phyloP scores from a whole-genome alignment of 2,329 filamentous ascomycete species.

The Dothideomycetes sp. region DNA sequence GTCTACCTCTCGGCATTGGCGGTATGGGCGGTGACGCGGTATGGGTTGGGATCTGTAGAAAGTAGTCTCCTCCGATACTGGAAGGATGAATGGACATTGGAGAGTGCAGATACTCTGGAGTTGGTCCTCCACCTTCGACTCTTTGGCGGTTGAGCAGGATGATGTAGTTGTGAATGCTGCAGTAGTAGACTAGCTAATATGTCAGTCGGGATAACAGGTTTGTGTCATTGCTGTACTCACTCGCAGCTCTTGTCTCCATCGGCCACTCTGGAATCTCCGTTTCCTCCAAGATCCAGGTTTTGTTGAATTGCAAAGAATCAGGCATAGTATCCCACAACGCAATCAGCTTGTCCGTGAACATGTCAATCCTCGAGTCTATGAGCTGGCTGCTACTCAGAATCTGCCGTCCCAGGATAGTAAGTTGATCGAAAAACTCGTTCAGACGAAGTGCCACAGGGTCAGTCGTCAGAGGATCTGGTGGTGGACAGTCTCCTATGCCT shows the following conservation, averaged over 20 bases:
- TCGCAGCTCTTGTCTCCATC: conserved; percentile 36
- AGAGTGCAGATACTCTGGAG: neutral
- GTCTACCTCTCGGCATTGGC: conserved; percentile 23
- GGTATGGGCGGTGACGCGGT: conserved; percentile 14
- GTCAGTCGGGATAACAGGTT: too few species aligned
- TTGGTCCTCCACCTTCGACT: conserved; percentile 20
- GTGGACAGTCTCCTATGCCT: conserved; percentile 40
- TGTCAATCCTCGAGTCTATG: conserved; percentile 37
- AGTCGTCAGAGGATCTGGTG: conserved; percentile 36
- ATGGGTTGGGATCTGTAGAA: conserved; percentile 12
- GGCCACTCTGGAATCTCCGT: conserved; percentile 39
- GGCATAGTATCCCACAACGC: conserved; percentile 39
- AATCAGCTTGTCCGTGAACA: conserved; percentile 37
- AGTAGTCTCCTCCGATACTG: neutral
- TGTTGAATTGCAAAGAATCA: conserved; percentile 37
- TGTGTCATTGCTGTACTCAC: conserved; percentile 25
- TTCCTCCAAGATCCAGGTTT: conserved; percentile 33
- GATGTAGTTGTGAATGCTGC: conserved; percentile 41
- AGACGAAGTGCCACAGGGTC: conserved; percentile 37
- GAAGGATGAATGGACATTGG: neutral
- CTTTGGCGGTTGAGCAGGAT: conserved; percentile 42
- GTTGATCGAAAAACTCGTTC: conserved; percentile 37
- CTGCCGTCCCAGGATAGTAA: conserved; percentile 40
- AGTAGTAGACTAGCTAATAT: conserved; percentile 31
- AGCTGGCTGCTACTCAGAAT: conserved; percentile 37